Percentiles rank a stretch among this genome's conserved stretches.
phyloP scores from a whole-genome alignment of 495 filamentous ascomycete genomes.

The Hypoxylon perforatum region DNA sequence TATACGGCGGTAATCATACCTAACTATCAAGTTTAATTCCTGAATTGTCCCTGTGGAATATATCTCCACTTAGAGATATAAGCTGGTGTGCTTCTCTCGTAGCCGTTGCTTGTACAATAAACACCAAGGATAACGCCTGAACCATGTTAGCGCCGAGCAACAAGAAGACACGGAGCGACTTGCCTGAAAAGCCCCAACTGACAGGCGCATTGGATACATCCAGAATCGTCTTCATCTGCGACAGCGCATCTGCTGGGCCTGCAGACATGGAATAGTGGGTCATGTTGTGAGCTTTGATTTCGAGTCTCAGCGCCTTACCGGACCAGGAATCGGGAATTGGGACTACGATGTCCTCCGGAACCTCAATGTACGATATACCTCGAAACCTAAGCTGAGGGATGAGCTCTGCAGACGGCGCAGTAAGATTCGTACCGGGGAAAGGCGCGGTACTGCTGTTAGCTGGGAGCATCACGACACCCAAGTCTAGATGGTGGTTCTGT shows the following conservation, averaged over 20 bases:
- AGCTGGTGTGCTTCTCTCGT: conserved; percentile 51
- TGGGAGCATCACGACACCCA: conserved; percentile 60
- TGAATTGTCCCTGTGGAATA: conserved; percentile 53
- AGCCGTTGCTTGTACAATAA: conserved; percentile 65
- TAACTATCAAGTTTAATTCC: conserved; percentile 35
- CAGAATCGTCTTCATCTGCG: conserved; percentile 48
- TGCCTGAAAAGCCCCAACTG: conserved; percentile 64
- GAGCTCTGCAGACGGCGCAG: conserved; percentile 28
- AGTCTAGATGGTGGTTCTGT: conserved; percentile 64
- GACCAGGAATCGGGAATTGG: conserved; percentile 51
- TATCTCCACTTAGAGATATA: conserved; percentile 62
- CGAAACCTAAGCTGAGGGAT: conserved; percentile 52
- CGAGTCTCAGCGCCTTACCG: conserved; percentile 47
- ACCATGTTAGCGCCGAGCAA: conserved; percentile 11
- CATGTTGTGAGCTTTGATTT: conserved; percentile 58
- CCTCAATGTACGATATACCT: conserved; percentile 50
- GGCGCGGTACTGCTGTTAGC: conserved; percentile 27
- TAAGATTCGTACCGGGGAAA: conserved; percentile 12
- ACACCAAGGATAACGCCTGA: conserved; percentile 56
- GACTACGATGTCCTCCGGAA: conserved; percentile 43
- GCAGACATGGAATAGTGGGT: conserved; percentile 60
- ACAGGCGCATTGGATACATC: conserved; percentile 54
- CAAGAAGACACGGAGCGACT: conserved; percentile 4
- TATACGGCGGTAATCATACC: neutral
- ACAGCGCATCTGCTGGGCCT: conserved; percentile 47